Conservation (phyloP, 495 filamentous ascomycete genomes). For the Neurospora hispaniola region DNA sequence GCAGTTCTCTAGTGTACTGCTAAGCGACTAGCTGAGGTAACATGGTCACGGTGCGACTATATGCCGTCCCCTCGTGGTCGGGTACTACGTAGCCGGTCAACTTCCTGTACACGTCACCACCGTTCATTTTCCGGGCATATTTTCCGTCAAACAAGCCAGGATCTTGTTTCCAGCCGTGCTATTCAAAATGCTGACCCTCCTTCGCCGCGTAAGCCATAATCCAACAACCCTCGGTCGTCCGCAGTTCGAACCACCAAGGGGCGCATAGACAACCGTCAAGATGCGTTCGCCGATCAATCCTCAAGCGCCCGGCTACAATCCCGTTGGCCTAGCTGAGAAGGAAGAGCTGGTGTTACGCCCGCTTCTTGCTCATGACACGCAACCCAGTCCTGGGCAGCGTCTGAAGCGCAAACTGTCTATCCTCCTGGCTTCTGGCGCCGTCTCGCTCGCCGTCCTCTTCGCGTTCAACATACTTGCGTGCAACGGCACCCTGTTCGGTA, state of each 20-base stretch:
- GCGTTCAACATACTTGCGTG: conserved; percentile 7
- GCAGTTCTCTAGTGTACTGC: background rate
- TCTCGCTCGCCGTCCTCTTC: conserved; percentile 10
- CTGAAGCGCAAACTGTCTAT: background rate
- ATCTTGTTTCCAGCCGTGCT: background rate
- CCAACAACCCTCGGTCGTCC: background rate
- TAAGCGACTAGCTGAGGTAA: background rate
- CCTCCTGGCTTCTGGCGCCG: conserved; percentile 2
- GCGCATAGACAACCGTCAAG: background rate
- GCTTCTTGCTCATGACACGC: background rate
- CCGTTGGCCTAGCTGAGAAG: conserved; percentile 4
- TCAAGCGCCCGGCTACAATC: conserved; percentile 5
- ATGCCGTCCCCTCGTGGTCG: background rate
- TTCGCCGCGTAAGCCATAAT: background rate
- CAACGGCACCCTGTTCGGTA: conserved; percentile 6
- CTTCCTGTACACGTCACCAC: background rate
- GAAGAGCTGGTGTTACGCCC: background rate
- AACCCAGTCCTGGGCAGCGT: background rate
- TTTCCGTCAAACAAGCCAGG: background rate
- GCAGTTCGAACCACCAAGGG: background rate
- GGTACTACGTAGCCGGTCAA: background rate
- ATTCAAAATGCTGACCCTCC: background rate
- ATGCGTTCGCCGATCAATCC: background rate
- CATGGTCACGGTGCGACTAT: background rate
- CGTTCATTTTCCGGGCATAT: background rate